Base-by-base conservation (phyloP, 306 rosid genomes). In the Gastrolobium villosum region DNA sequence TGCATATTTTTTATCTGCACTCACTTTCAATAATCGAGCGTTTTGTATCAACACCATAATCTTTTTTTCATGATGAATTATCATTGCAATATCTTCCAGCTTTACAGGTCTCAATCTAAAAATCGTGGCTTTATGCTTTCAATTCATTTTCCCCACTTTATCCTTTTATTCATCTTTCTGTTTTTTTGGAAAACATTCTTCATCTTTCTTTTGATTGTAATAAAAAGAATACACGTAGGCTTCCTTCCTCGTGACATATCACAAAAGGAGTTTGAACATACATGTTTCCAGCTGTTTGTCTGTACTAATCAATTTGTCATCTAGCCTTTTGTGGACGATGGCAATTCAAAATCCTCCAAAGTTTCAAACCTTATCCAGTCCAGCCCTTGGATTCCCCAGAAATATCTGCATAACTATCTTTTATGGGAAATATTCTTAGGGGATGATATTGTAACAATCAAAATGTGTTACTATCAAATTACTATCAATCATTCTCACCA, bases 201-300 rank as follows among this genome's bases (percentile, higher is more conserved):
- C 39, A 9, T 78, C 70, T 66, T 59, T 65, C 37, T 55, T 72
- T 65, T 45, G 53, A 65, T 48, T 56, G 61, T 48, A 6, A 9
- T 11, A 46, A 69, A 62, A 57, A 31, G 15, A 57, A 70, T 20
- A 28, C 36, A n/a, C 0, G 62, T 5, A 20, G 64, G 77, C 43
- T 28, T 69, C 76, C 63, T 61, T 49, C 35, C n/a, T 64, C 43
- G 81, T 74, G 75, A 80, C 82, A 65, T 64, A 44, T 56, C 50
- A 49, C 31, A 70, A 63, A 83, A 75, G 62, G 34, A 49, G 48
- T 31, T 45, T 37, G 83, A 83, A 60, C 72, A 41, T 50, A 32
- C 7, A 52, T 39, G 40, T 34, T 53, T 73, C 66, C 20, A 67
- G 64, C 59, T 54, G 63, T 59, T 10, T 68, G 32, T 72, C 4